Evolutionary conservation across 164 flowering plant species (phyloP).

Genomic region (Stephania yunnanensis): DNA sequence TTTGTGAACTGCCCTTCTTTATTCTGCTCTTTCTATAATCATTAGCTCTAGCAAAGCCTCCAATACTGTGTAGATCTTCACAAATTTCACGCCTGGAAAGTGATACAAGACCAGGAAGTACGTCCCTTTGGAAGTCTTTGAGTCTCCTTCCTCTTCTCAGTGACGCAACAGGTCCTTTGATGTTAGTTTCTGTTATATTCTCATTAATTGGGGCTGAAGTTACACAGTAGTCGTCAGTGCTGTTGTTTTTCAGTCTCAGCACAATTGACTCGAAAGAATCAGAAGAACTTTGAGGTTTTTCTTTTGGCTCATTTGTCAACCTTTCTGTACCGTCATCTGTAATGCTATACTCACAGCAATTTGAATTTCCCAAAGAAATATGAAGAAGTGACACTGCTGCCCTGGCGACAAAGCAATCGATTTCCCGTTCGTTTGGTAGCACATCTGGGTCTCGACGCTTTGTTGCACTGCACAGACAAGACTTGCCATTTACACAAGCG

Average conservation of each 20-base stretch:
- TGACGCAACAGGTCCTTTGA: conserved; percentile 22
- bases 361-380: conserved; percentile 22
- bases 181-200: conserved; percentile 15
- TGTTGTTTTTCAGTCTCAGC: conserved; percentile 30
- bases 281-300: conserved; percentile 37
- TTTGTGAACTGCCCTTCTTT: conserved; percentile 20
- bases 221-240: conserved; percentile 31
- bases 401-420: conserved; percentile 25
- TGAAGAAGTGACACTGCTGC: conserved; percentile 46
- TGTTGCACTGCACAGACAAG: background rate
- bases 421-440: conserved; percentile 19
- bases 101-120: conserved; percentile 49
- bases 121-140: conserved; percentile 57
- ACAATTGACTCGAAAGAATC: conserved; percentile 49
- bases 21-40: conserved; percentile 36
- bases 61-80: conserved; percentile 50
- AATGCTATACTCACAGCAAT: conserved; percentile 12
- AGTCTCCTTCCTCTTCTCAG: conserved; percentile 59
- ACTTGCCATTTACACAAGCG: conserved; percentile 1
- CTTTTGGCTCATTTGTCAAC: conserved; percentile 11
- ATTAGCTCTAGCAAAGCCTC: conserved; percentile 37
- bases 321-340: conserved; percentile 11
- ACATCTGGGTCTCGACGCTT: conserved; percentile 6
- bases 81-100: conserved; percentile 54
- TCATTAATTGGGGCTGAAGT: conserved; percentile 31